Conservation (phyloP, 2,329 filamentous ascomycete genomes). For the Canariomyces notabilis region DNA sequence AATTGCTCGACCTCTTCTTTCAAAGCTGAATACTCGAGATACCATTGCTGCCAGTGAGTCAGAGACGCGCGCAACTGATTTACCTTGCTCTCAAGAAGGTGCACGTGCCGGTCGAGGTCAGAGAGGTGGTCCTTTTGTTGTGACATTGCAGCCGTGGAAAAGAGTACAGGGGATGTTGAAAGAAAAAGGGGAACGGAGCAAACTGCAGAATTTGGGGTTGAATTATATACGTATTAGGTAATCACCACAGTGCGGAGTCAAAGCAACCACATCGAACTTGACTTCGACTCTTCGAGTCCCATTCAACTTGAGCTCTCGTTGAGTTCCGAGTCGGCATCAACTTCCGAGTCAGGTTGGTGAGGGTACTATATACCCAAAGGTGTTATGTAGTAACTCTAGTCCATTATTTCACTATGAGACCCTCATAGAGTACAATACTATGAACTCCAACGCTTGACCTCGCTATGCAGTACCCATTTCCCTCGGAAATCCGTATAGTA, state of each 20-base stretch:
- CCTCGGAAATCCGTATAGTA: not conserved
- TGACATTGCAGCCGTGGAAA: conserved; percentile 32
- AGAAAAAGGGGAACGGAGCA: not conserved
- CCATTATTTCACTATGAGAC: not conserved
- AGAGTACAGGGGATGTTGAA: not conserved
- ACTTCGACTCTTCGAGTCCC: too few relatives aligned
- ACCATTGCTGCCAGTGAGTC: conserved; percentile 84
- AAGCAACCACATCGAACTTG: too few relatives aligned
- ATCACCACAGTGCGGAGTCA: not conserved
- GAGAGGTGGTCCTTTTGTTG: conserved; percentile 48
- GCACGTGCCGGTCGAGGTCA: conserved; percentile 69
- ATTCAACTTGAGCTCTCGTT: not conserved
- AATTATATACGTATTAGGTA: conserved; percentile 4
- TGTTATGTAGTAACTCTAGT: too few relatives aligned
- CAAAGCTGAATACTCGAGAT: conserved; percentile 84
- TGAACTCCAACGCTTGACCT: conserved; percentile 5
- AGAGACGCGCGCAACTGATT: conserved; percentile 69
- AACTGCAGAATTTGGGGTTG: conserved; percentile 2
- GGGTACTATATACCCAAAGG: too few relatives aligned
- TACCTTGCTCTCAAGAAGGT: conserved; percentile 70
- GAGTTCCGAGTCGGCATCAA: not conserved
- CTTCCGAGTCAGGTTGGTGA: not conserved
- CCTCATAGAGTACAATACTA: conserved; percentile 3
- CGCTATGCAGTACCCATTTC: conserved; percentile 9
- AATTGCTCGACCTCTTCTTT: conserved; percentile 71